Conservation (phyloP, 2,329 filamentous ascomycete genomes). For the Colletotrichum echinochloae region DNA sequence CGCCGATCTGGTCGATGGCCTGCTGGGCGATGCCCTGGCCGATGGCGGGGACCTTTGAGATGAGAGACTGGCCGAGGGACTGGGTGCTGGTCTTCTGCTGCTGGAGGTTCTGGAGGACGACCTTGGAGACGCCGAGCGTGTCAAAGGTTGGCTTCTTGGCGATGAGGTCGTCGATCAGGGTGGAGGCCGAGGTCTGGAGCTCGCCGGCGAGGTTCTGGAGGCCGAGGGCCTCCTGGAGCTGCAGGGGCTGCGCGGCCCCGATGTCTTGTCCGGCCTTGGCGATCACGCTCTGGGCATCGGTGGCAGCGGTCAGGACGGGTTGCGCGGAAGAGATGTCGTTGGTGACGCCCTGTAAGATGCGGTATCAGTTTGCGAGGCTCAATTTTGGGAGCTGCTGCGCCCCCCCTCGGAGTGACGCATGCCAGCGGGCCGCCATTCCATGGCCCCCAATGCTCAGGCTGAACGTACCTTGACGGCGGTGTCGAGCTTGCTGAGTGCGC, state of each 20-base stretch:
- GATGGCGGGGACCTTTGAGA: conserved; percentile 46
- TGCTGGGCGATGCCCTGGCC: conserved; percentile 46
- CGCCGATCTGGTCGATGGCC: conserved; percentile 43
- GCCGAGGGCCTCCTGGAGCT: conserved; percentile 43
- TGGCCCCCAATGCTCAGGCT: neutral
- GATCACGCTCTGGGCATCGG: conserved; percentile 35
- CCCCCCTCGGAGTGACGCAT: neutral
- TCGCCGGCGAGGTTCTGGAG: conserved; percentile 41
- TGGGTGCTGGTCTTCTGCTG: conserved; percentile 41
- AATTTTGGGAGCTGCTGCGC: neutral
- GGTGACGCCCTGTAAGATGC: conserved; percentile 46
- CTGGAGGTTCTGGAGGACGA: conserved; percentile 43
- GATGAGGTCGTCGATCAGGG: conserved; percentile 41
- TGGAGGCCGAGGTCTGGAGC: conserved; percentile 42
- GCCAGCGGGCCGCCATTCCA: neutral
- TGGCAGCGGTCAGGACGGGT: conserved; percentile 46
- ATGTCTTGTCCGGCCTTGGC: conserved; percentile 45
- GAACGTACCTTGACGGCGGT: conserved; percentile 40
- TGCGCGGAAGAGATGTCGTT: conserved; percentile 61
- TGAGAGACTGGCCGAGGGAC: conserved; percentile 43
- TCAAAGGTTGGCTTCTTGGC: conserved; percentile 46
- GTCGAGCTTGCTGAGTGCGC: conserved; percentile 67
- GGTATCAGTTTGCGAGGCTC: neutral
- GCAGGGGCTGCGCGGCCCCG: conserved; percentile 42
- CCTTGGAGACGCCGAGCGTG: conserved; percentile 43